Conservation (phyloP, 306 rosid genomes). For the Trifolium fragiferum region DNA sequence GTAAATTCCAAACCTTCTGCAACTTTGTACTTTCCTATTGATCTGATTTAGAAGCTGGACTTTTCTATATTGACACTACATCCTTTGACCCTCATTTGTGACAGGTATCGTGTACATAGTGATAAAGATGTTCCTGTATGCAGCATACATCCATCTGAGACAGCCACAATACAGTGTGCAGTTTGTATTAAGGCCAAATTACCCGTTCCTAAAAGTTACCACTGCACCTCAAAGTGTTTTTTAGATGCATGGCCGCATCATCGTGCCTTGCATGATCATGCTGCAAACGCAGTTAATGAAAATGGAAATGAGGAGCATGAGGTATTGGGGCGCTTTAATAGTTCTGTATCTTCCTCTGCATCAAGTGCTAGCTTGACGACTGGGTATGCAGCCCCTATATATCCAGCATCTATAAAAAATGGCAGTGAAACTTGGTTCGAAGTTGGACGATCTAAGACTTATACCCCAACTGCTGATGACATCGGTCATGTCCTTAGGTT, state of each 20-base stretch:
- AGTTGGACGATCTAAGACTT: conserved; percentile 79
- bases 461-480: conserved; percentile 90
- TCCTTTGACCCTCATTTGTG: conserved; percentile 38
- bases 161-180: conserved; percentile 89
- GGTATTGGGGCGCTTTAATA: conserved; percentile 78
- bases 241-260: conserved; percentile 99
- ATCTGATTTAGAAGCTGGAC: conserved; percentile 18
- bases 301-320: conserved; percentile 91
- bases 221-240: conserved; percentile 91
- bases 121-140: conserved; percentile 86
- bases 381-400: conserved; percentile 79
- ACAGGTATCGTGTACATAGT: conserved; percentile 95
- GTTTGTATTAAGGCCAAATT: conserved; percentile 86
- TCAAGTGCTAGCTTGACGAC: conserved; percentile 76
- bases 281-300: conserved; percentile 88
- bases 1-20: conserved; percentile 12
- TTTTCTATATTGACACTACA: conserved; percentile 14
- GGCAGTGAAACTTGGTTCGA: conserved; percentile 95
- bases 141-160: conserved; percentile 95
- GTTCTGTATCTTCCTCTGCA: conserved; percentile 66
- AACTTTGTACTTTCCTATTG: conserved; percentile 5
- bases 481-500: conserved; percentile 91
- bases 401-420: conserved; percentile 77
- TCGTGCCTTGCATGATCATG: conserved; percentile 94
- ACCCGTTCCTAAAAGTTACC: conserved; percentile 87